Evolutionary conservation across 2,329 filamentous ascomycete species (phyloP), one percentile per base, ranked within the genome.

Genomic region (Westerdykella ornata): DNA sequence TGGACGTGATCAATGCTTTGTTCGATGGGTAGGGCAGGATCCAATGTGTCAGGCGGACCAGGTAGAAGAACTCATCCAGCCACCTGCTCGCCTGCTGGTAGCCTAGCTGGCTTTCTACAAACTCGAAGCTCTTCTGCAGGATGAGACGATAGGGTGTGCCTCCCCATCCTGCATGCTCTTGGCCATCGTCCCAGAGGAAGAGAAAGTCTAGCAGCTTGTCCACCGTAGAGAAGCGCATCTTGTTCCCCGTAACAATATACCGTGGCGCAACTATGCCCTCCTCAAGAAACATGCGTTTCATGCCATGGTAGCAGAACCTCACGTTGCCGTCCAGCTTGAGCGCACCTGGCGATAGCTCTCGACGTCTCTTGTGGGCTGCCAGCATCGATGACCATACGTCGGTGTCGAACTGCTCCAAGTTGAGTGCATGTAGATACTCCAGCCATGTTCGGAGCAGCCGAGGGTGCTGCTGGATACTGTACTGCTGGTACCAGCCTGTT

Each of bases 21-120:
- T 40, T 33, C 29, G 29, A 35, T n/a, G 30, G 30, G 19, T 40
- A 40, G n/a, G 38, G 38, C 16, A 40, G 38, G 16, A 40, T 30
- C 30, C 38, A 35, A 22, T 40, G 38, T 4, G 38, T 40, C 19
- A 40, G 22, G 15, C 38, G 32, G 31, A 40, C 38, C 13, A 40
- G 38, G 19, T 34, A 18, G 14, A 33, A 34, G 17, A 33, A 39
- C 20, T 39, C 28, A 16, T 39, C 38, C 28, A 39, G 38, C 38
- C 38, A 39, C 38, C 29, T 28, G 32, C 20, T 19, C 15, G 38
- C 38, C 28, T 32, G 19, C 16, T 17, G 17, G 17, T 39, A 33
- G n/a, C 38, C 38, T 8, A 39, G 38, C 29, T 30, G 38, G 14
- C 30, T 8, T 39, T 39, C 38, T 16, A 39, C 28, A 18, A 39